Percentiles rank a stretch among this genome's conserved stretches.
Conservation (phyloP, 2,329 filamentous ascomycete genomes). For the Cordyceps javanica region DNA sequence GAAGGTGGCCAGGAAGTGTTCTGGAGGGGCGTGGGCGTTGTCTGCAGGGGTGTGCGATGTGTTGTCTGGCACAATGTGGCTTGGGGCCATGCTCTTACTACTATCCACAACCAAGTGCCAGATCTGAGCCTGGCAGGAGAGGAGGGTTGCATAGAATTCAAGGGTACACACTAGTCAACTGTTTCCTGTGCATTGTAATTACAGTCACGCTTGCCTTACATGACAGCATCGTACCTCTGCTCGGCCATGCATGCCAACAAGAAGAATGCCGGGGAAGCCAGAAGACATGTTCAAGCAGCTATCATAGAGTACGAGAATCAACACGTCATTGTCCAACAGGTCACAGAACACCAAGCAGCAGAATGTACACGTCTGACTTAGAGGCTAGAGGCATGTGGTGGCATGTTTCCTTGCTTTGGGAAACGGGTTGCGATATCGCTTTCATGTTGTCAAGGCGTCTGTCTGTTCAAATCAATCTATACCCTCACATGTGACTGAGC, state of each 20-base stretch:
- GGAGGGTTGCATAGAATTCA: background rate
- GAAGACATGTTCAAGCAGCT: background rate
- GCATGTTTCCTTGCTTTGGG: background rate
- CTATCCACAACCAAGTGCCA: background rate
- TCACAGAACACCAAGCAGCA: background rate
- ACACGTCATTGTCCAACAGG: background rate
- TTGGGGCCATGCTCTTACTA: background rate
- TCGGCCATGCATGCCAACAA: background rate
- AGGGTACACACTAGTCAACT: background rate
- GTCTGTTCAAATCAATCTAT: background rate
- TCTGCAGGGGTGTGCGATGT: background rate
- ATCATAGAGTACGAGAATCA: background rate
- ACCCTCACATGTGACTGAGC: background rate
- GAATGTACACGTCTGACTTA: background rate
- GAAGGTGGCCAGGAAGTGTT: background rate
- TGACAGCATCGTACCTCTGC: slow-evolving; percentile 1
- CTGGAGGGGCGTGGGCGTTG: background rate
- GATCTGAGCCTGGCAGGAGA: background rate
- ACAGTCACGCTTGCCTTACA: background rate
- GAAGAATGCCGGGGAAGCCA: background rate
- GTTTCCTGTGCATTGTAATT: background rate
- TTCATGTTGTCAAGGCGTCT: background rate
- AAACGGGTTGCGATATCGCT: background rate
- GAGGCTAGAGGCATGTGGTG: background rate
- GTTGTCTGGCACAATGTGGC: slow-evolving; percentile 4